phyloP scores from a whole-genome alignment of 2,329 filamentous ascomycete genomes.

The Blastomyces gilchristii region DNA sequence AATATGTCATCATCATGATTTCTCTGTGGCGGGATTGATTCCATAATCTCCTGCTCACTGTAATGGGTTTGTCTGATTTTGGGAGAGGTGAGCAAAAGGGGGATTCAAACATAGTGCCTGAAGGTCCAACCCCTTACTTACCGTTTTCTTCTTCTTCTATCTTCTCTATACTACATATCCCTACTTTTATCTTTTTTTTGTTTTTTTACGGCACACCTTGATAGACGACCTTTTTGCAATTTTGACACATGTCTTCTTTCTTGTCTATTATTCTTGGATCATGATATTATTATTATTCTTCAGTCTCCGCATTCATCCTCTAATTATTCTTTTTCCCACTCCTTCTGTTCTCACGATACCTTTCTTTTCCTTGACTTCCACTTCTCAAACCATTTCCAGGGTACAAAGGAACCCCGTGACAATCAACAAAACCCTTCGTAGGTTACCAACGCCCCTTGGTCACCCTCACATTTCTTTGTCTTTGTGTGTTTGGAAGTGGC shows the following conservation, averaged over 20 bases:
- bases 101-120: background rate
- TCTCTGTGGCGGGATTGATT: background rate
- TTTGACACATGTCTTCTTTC: background rate
- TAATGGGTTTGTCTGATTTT: background rate
- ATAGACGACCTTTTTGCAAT: slow-evolving; percentile 2
- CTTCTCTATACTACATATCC: background rate
- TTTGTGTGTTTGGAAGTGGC: background rate
- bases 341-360: background rate
- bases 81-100: background rate
- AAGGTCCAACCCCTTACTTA: background rate
- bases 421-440: background rate
- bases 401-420: background rate
- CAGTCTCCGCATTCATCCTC: background rate
- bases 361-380: background rate
- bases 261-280: slow-evolving; percentile 4
- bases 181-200: background rate
- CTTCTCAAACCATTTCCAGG: background rate
- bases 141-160: background rate
- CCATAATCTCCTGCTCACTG: background rate
- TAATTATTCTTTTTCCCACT: background rate
- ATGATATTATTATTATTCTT: background rate
- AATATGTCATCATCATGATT: slow-evolving; percentile 1
- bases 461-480: background rate
- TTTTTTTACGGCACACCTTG: background rate
- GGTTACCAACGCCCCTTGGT: background rate